phyloP scores from a whole-genome alignment of 306 rosid genomes.

The Dryas octopetala region DNA sequence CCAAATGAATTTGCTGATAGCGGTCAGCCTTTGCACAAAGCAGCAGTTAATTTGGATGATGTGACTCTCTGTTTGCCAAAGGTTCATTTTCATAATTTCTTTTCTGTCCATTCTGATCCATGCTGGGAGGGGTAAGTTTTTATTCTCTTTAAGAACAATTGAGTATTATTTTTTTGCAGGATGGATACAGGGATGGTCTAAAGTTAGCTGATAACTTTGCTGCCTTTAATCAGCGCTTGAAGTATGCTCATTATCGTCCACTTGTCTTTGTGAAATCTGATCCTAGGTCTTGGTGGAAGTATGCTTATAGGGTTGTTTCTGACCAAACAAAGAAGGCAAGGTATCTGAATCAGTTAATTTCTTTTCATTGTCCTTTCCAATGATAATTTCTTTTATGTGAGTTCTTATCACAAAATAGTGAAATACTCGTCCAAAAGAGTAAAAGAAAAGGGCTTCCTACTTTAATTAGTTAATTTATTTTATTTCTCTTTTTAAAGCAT shows the following conservation, averaged over 20 bases:
- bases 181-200: constrained; percentile 78
- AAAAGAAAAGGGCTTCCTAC: neutral
- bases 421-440: neutral
- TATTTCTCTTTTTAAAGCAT: neutral
- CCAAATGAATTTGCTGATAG: constrained; percentile 60
- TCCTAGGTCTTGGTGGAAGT: constrained; percentile 91
- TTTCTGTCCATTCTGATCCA: constrained; percentile 16
- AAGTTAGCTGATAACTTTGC: constrained; percentile 92
- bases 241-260: constrained; percentile 93
- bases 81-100: constrained; percentile 44
- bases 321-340: constrained; percentile 94
- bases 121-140: constrained; percentile 13
- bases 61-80: constrained; percentile 87
- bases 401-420: neutral
- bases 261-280: constrained; percentile 65
- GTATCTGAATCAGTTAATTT: constrained; percentile 37
- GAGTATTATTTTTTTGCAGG: constrained; percentile 48
- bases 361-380: neutral
- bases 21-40: constrained; percentile 78
- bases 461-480: neutral
- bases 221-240: constrained; percentile 86
- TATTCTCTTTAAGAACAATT: constrained; percentile 16
- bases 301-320: constrained; percentile 76
- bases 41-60: constrained; percentile 88
- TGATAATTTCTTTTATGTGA: neutral